Evolutionary conservation across 352 stramenopile genomes (phyloP), one percentile per base, ranked within the genome.

Genomic region (Phytophthora rubi): DNA sequence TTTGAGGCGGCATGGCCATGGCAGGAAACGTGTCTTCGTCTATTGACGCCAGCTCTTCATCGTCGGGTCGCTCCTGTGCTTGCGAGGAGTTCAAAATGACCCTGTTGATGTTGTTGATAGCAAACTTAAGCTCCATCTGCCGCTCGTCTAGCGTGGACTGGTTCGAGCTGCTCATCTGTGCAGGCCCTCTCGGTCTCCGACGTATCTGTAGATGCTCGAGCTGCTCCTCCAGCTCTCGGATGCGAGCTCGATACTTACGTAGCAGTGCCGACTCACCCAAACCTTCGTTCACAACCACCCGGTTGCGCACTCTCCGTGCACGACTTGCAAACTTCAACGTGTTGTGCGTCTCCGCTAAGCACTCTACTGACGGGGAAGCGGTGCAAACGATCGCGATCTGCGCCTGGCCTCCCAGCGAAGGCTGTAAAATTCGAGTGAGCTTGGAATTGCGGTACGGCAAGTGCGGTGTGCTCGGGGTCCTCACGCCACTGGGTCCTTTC

Each of bases 401-500:
- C 39, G 96, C 95, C 77, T 99, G 98, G 8, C 97, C 97, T 21
- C 90, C 94, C 12, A 99, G 81, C 12, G 95, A 98, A 5, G 97
- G 96, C 81, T 99, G 97, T 3, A 99, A 73, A 69, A 99, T 97
- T 16, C 97, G 88, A 45, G 98, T 99, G 59, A 99, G 81, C 79
- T 99, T 99, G 3, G 92, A 98, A 81, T 99, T 98, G 59, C 98
- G 93, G 75, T 98, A 99, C 71, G 97, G 98, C 42, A 99, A 81
- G 65, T 99, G 96, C 3, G 48, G 75, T 12, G 55, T 70, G 48
- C 53, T 73, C 16, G 62, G 67, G 6, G 59, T 28, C 45, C 33
- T 63, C 37, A 64, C 53, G 30, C 66, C 55, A 37, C 67, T 53
- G 8, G 64, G 23, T 45, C 57, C 54, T 52, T 59, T 76, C 47